A percentile compares a stretch with the other conserved stretches of the same genome.
Evolutionary conservation across 164 flowering plant species (phyloP).

Genomic region (Aristolochia californica): DNA sequence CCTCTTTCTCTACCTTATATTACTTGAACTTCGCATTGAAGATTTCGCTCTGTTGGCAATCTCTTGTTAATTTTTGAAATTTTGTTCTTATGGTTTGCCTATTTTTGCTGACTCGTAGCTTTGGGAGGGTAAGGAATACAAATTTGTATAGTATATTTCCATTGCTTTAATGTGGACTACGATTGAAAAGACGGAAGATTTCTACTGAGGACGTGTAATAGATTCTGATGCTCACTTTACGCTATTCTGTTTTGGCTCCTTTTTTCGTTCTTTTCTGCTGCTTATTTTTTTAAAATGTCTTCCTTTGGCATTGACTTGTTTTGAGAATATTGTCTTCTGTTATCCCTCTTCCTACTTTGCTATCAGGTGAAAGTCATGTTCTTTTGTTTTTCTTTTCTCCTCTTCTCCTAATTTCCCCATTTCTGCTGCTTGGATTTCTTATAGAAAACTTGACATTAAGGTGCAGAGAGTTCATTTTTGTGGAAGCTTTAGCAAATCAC

Average conservation of each 20-base stretch:
- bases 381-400: too few relatives aligned
- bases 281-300: conserved; percentile 10
- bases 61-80: too few relatives aligned
- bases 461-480: conserved; percentile 1
- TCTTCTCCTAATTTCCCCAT: too few relatives aligned
- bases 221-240: conserved; percentile 50
- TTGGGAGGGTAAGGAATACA: neutral
- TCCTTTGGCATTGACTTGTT: conserved; percentile 14
- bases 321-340: conserved; percentile 16
- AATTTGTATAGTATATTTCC: neutral
- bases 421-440: too few relatives aligned
- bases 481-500: neutral
- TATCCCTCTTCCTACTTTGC: conserved; percentile 8
- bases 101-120: neutral
- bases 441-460: too few relatives aligned
- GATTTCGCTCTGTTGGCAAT: too few relatives aligned
- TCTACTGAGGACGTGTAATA: conserved; percentile 15
- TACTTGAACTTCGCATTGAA: too few relatives aligned
- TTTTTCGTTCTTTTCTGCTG: conserved; percentile 13
- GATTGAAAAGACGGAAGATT: conserved; percentile 10
- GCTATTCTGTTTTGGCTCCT: conserved; percentile 15
- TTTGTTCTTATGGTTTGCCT: conserved; percentile 15
- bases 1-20: too few relatives aligned
- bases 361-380: neutral
- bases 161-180: conserved; percentile 6